These are phyloP conservation scores for Ascodesmis nigricans DNA, from an alignment of 495 filamentous ascomycete species.

Conservation along the genomic window DNA sequence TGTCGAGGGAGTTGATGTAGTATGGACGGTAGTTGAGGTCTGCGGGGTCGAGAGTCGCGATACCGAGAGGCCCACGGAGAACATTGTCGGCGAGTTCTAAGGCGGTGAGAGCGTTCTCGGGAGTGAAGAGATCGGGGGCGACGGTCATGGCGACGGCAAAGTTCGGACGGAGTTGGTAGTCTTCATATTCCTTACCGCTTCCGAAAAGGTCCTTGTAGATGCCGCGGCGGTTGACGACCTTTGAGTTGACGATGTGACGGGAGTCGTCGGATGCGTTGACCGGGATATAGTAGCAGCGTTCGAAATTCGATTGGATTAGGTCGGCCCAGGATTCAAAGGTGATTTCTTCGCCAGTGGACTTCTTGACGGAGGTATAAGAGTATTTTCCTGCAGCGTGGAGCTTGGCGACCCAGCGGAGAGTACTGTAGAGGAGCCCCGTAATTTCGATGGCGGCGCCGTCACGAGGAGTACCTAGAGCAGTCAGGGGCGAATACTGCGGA, in stretches of 20 bases:
- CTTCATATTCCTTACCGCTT: slow-evolving; percentile 72
- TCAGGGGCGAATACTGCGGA: not conserved
- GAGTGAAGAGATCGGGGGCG: slow-evolving; percentile 67
- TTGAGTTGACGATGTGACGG: slow-evolving; percentile 57
- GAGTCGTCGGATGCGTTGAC: slow-evolving; percentile 39
- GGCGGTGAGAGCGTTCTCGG: slow-evolving; percentile 49
- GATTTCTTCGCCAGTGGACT: slow-evolving; percentile 36
- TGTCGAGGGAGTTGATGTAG: slow-evolving; percentile 90
- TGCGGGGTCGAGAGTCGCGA: slow-evolving; percentile 82
- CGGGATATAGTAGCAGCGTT: slow-evolving; percentile 74
- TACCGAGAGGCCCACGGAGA: slow-evolving; percentile 70
- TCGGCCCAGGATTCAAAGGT: slow-evolving; percentile 61
- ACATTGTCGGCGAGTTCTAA: slow-evolving; percentile 56
- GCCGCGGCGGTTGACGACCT: slow-evolving; percentile 63
- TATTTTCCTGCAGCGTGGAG: slow-evolving; percentile 46
- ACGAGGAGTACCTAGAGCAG: slow-evolving; percentile 49
- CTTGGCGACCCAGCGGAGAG: slow-evolving; percentile 51
- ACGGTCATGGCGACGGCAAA: slow-evolving; percentile 93
- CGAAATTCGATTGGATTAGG: slow-evolving; percentile 67
- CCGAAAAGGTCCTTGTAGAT: slow-evolving; percentile 96
- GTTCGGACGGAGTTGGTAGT: slow-evolving; percentile 89
- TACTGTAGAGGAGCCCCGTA: slow-evolving; percentile 75
- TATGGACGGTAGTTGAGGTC: slow-evolving; percentile 84
- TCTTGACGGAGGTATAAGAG: slow-evolving; percentile 45
- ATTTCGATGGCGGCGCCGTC: slow-evolving; percentile 94